A percentile compares a stretch with the other conserved stretches of the same genome.
phyloP scores from a whole-genome alignment of 768 basidiomycete species.

The Tulasnella sp. region DNA sequence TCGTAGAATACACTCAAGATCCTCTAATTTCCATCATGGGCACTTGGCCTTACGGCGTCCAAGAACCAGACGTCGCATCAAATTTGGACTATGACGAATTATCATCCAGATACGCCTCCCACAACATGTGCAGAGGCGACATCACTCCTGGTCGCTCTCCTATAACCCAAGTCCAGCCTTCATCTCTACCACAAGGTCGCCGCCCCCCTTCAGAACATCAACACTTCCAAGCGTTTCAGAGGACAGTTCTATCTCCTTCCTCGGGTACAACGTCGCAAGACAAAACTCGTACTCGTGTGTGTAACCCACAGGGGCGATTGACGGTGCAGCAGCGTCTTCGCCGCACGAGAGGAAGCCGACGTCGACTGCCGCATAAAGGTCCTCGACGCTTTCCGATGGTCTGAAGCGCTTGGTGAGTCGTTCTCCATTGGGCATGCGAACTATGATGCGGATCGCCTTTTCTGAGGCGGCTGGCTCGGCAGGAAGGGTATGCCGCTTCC shows the following conservation, averaged over 20 bases:
- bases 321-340: constrained; percentile 34
- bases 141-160: neutral
- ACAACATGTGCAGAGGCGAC: too few species aligned
- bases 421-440: constrained; percentile 43
- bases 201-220: constrained; percentile 27
- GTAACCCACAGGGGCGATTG: constrained; percentile 35
- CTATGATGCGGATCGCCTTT: constrained; percentile 45
- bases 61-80: neutral
- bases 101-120: too few species aligned
- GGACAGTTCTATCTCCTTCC: constrained; percentile 37
- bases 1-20: neutral
- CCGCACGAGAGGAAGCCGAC: constrained; percentile 40
- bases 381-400: constrained; percentile 44
- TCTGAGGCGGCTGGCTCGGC: constrained; percentile 29
- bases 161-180: neutral
- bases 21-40: neutral
- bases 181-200: constrained; percentile 50
- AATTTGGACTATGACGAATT: neutral
- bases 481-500: constrained; percentile 36
- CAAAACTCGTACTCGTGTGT: constrained; percentile 60
- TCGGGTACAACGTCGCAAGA: constrained; percentile 60
- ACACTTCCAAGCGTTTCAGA: constrained; percentile 24
- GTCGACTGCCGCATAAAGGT: constrained; percentile 70
- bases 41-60: neutral
- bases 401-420: constrained; percentile 54